Conservation (phyloP, 140 eudicot genomes). For the Erigeron philadelphicus region DNA sequence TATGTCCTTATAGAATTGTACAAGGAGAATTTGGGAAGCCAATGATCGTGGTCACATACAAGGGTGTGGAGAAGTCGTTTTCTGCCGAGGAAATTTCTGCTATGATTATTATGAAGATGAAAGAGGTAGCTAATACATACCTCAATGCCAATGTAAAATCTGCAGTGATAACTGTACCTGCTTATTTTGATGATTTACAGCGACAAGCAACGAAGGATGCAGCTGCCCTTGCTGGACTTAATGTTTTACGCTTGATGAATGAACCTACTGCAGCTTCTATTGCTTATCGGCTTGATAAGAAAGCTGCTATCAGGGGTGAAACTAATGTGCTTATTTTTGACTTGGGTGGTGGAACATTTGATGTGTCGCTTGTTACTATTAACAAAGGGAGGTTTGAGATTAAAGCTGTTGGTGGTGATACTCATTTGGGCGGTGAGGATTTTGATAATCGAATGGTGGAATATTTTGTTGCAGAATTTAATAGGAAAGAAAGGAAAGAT, state of each 20-base stretch:
- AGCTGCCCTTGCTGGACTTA: constrained; percentile 17
- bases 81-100: constrained; percentile 16
- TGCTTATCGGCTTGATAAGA: constrained; percentile 17
- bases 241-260: constrained; percentile 13
- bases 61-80: background rate
- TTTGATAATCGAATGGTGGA: constrained; percentile 19
- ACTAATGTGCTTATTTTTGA: constrained; percentile 15
- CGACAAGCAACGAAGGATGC: constrained; percentile 20
- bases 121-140: constrained; percentile 18
- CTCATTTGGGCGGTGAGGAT: constrained; percentile 23
- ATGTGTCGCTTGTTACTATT: constrained; percentile 12
- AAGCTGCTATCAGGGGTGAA: background rate
- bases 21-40: constrained; percentile 9
- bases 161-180: constrained; percentile 21
- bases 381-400: constrained; percentile 1
- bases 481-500: constrained; percentile 13
- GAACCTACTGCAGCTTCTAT: constrained; percentile 24
- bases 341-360: constrained; percentile 25
- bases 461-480: constrained; percentile 11
- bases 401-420: constrained; percentile 21
- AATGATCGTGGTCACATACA: constrained; percentile 2
- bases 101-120: constrained; percentile 15
- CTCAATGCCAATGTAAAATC: constrained; percentile 4
- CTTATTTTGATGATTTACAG: constrained; percentile 15
- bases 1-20: constrained; percentile 16